Evolutionary conservation across 768 basidiomycete genomes (phyloP).

Genomic region (Pleurotus platypus): DNA sequence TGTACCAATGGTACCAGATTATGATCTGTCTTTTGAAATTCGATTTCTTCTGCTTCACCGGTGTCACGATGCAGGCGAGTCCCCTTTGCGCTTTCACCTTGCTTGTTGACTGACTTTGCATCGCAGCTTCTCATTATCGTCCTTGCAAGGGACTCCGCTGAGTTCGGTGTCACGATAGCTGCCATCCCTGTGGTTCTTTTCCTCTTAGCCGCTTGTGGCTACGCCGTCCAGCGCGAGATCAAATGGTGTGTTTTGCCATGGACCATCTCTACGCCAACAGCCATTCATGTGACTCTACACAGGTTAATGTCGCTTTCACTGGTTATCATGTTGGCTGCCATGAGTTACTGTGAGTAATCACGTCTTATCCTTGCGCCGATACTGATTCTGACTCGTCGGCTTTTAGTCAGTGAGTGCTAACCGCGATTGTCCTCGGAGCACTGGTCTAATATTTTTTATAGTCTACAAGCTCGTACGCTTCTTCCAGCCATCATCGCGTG

Average conservation of each 20-base stretch:
- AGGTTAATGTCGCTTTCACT: conserved; percentile 75
- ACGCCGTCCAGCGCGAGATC: conserved; percentile 77
- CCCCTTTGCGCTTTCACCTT: neutral
- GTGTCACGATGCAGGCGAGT: conserved; percentile 82
- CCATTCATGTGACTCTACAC: neutral
- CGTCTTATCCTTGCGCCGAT: neutral
- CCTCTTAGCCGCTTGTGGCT: conserved; percentile 59
- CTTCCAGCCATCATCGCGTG: conserved; percentile 56
- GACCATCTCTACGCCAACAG: neutral
- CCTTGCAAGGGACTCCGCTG: conserved; percentile 55
- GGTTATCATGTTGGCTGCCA: conserved; percentile 73
- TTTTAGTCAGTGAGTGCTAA: conserved; percentile 34
- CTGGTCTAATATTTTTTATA: conserved; percentile 20
- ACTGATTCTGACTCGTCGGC: neutral
- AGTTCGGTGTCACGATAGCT: conserved; percentile 79
- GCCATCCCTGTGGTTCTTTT: conserved; percentile 78
- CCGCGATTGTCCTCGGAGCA: neutral
- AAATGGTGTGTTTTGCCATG: conserved; percentile 51
- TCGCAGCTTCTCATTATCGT: conserved; percentile 78
- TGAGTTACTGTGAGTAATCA: conserved; percentile 67
- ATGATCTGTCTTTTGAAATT: conserved; percentile 87
- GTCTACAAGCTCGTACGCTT: conserved; percentile 87
- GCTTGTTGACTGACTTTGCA: conserved; percentile 2
- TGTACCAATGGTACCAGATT: conserved; percentile 88
- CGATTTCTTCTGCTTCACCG: conserved; percentile 85